Conservation (phyloP, 176 grass and related monocot genomes). For the Ampelocalamus luodianensis region DNA sequence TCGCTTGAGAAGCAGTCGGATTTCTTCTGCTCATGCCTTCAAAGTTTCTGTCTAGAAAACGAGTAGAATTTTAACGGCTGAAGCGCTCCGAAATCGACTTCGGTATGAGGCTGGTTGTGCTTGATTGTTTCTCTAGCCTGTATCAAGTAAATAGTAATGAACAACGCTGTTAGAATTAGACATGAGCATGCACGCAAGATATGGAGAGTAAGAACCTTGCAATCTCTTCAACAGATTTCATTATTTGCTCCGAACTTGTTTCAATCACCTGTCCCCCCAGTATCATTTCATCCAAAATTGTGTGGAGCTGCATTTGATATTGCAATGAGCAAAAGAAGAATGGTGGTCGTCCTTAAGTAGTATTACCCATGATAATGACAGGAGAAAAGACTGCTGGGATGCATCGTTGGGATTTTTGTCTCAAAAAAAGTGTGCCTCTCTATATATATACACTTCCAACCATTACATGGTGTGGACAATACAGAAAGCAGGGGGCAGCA, state of each 20-base stretch:
- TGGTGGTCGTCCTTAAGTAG: not conserved
- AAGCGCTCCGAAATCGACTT: constrained; percentile 82
- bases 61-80: constrained; percentile 49
- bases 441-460: not conserved
- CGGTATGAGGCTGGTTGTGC: constrained; percentile 71
- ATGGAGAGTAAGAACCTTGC: constrained; percentile 47
- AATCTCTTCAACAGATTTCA: constrained; percentile 81
- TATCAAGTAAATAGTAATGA: constrained; percentile 12
- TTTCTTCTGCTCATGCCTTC: constrained; percentile 13
- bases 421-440: not conserved
- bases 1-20: not conserved
- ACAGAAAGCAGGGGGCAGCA: not conserved
- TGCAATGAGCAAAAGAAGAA: constrained; percentile 27
- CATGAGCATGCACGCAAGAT: not conserved
- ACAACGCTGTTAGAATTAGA: not conserved
- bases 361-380: not conserved
- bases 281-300: constrained; percentile 96
- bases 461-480: not conserved
- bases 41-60: not conserved
- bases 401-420: not conserved
- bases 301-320: constrained; percentile 75
- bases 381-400: not conserved
- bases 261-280: constrained; percentile 86
- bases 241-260: constrained; percentile 81
- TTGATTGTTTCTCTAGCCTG: constrained; percentile 88